Percentiles rank a stretch among this genome's conserved stretches.
These are phyloP conservation scores for Trichoderma citrinoviride DNA, from an alignment of 2,329 filamentous ascomycete genomes.

Conservation along the genomic window DNA sequence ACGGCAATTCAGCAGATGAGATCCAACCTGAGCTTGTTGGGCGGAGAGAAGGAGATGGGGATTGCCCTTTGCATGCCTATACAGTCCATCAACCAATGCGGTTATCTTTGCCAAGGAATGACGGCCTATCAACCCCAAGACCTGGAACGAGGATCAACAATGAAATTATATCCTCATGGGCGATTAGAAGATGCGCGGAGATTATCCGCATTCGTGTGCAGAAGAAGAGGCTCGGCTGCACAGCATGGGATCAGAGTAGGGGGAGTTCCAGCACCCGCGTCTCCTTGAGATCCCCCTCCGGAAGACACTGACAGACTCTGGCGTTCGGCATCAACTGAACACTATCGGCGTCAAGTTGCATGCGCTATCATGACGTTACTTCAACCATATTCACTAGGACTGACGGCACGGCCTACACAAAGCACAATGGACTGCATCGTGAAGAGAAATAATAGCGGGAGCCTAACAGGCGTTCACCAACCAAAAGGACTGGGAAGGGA, in stretches of 20 bases:
- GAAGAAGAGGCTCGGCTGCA: background rate
- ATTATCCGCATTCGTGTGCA: background rate
- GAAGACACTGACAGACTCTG: too few relatives aligned
- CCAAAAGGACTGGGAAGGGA: too few relatives aligned
- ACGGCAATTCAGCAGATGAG: background rate
- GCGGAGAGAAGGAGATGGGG: background rate
- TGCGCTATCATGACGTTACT: too few relatives aligned
- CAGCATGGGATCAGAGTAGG: background rate
- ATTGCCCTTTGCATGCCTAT: background rate
- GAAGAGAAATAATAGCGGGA: too few relatives aligned
- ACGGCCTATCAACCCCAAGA: background rate
- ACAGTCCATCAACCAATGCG: background rate
- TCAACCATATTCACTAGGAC: too few relatives aligned
- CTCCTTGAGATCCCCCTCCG: too few relatives aligned
- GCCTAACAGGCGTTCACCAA: too few relatives aligned
- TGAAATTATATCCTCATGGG: background rate
- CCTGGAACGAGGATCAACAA: background rate
- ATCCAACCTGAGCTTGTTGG: background rate
- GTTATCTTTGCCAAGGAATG: background rate
- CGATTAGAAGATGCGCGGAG: background rate
- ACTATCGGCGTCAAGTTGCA: too few relatives aligned
- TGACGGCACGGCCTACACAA: too few relatives aligned
- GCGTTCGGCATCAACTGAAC: too few relatives aligned
- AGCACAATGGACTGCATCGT: too few relatives aligned
- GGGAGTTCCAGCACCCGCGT: too few relatives aligned